Conservation (phyloP, 179 eudicot species). For the Nepenthes alata region DNA sequence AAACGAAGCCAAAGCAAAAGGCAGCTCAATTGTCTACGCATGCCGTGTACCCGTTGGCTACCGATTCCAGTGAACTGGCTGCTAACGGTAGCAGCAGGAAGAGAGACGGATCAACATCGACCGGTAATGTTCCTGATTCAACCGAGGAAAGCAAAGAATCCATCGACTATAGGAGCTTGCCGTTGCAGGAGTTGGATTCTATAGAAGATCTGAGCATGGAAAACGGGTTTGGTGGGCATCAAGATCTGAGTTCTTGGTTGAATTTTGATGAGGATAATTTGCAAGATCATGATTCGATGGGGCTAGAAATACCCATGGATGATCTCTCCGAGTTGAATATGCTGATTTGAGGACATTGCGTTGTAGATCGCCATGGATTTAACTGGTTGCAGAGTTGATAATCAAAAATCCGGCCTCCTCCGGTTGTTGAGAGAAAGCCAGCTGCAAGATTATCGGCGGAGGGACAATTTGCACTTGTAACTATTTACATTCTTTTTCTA, state of each 20-base stretch:
- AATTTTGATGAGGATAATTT: constrained; percentile 70
- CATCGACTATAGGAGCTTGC: constrained; percentile 35
- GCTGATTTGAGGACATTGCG: constrained; percentile 17
- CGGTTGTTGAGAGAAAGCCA: constrained; percentile 8
- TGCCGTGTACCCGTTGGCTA: constrained; percentile 27
- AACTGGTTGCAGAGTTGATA: constrained; percentile 10
- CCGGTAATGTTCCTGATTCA: constrained; percentile 28
- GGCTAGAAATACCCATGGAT: constrained; percentile 91
- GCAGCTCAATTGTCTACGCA: constrained; percentile 47
- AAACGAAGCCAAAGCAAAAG: constrained; percentile 83
- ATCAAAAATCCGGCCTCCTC: constrained; percentile 9
- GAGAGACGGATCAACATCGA: constrained; percentile 35
- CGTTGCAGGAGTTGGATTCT: constrained; percentile 43
- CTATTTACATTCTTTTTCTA: too few species aligned
- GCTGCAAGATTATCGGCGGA: too few species aligned
- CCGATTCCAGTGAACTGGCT: constrained; percentile 20
- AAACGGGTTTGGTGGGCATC: constrained; percentile 42
- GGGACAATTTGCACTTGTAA: too few species aligned
- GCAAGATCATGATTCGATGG: constrained; percentile 53
- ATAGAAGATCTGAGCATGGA: constrained; percentile 54
- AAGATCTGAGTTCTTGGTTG: constrained; percentile 69
- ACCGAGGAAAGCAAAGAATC: constrained; percentile 35
- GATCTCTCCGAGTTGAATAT: constrained; percentile 51
- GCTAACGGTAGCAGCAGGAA: constrained; percentile 21
- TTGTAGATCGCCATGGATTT: constrained; percentile 19